Evolutionary conservation across 768 basidiomycete species (phyloP).

Genomic region (Termitomyces sp.): DNA sequence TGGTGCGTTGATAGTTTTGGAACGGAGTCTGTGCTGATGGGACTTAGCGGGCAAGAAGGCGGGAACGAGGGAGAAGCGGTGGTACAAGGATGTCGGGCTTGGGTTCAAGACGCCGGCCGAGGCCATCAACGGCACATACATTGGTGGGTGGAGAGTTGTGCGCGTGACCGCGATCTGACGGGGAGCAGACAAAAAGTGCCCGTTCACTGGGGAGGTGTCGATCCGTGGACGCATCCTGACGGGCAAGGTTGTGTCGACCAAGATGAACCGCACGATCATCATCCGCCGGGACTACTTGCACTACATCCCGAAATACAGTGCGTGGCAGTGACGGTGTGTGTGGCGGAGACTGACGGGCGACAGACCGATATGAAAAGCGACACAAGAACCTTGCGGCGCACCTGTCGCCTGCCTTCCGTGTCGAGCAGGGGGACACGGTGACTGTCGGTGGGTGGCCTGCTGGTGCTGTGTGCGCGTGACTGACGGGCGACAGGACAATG

Average conservation of each 20-base stretch:
- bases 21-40: background rate
- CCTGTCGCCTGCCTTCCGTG: constrained; percentile 98
- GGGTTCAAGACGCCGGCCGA: constrained; percentile 96
- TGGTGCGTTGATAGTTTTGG: constrained; percentile 48
- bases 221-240: constrained; percentile 99
- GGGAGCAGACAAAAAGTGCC: constrained; percentile 94
- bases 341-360: constrained; percentile 1
- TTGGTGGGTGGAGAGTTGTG: constrained; percentile 53
- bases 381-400: constrained; percentile 99
- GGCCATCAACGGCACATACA: constrained; percentile 94
- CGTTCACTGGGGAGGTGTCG: constrained; percentile 94
- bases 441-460: constrained; percentile 73
- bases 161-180: constrained; percentile 3
- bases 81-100: constrained; percentile 98
- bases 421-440: constrained; percentile 88
- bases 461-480: background rate
- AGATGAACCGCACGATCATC: constrained; percentile 98
- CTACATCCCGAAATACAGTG: constrained; percentile 98
- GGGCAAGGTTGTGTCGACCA: constrained; percentile 95
- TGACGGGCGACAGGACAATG: constrained; percentile 70
- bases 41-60: constrained; percentile 80
- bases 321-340: constrained; percentile 23
- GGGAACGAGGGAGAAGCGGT: constrained; percentile 91
- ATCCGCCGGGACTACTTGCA: constrained; percentile 94
- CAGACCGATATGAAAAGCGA: constrained; percentile 97